A percentile compares a stretch with the other conserved stretches of the same genome.
phyloP scores from a whole-genome alignment of 495 filamentous ascomycete genomes.

The Daldinia grandis region DNA sequence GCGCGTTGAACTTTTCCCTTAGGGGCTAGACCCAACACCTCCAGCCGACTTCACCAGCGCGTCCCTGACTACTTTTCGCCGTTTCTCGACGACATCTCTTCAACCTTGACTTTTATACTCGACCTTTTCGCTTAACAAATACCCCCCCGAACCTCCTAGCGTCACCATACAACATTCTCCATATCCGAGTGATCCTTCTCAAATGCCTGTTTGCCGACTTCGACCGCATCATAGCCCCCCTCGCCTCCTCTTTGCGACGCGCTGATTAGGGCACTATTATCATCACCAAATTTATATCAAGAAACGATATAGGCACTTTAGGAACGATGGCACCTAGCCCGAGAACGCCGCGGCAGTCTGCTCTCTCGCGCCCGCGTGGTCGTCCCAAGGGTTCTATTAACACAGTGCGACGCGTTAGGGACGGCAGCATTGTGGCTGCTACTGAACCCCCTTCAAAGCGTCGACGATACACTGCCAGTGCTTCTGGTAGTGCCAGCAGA shows the following conservation, averaged over 20 bases:
- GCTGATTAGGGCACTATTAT: constrained; percentile 44
- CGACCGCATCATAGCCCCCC: constrained; percentile 43
- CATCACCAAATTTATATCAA: constrained; percentile 40
- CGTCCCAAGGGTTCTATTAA: constrained; percentile 53
- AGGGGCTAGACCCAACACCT: constrained; percentile 40
- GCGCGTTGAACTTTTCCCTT: constrained; percentile 39
- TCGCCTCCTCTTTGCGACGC: constrained; percentile 48
- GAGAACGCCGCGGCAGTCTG: constrained; percentile 52
- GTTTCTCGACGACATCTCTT: constrained; percentile 38
- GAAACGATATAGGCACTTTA: constrained; percentile 15
- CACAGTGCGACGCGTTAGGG: constrained; percentile 53
- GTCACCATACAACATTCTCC: neutral
- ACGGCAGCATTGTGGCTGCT: constrained; percentile 50
- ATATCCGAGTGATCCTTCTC: constrained; percentile 30
- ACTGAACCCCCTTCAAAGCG: constrained; percentile 64
- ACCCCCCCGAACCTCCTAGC: neutral
- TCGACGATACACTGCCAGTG: constrained; percentile 75
- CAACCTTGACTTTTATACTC: constrained; percentile 15
- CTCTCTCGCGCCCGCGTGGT: constrained; percentile 53
- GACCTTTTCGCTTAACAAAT: constrained; percentile 15
- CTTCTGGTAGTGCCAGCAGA: constrained; percentile 80
- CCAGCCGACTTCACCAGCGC: constrained; percentile 44
- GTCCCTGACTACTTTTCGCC: constrained; percentile 40
- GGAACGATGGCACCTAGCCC: constrained; percentile 54
- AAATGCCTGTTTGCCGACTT: constrained; percentile 47